phyloP scores from a whole-genome alignment of 2,329 filamentous ascomycete species.

The Plenodomus lindquistii region DNA sequence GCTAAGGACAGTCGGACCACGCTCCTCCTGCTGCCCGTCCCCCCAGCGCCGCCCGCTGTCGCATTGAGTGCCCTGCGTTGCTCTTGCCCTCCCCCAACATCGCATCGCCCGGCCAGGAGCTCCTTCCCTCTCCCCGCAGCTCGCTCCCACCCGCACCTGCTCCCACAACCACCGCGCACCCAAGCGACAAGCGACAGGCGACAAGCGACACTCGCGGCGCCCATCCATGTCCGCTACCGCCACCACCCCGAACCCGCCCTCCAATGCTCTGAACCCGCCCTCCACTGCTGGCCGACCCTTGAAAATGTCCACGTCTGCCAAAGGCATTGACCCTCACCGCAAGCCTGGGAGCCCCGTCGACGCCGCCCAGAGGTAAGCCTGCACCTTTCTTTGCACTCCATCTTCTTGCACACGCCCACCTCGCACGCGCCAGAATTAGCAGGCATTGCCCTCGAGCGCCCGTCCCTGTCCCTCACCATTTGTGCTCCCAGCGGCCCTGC shows the following conservation, averaged over 20 bases:
- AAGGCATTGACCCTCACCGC: conserved; percentile 57
- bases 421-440: background rate
- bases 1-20: too few species aligned
- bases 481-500: conserved; percentile 16
- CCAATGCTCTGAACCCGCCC: conserved; percentile 41
- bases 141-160: conserved; percentile 25
- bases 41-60: conserved; percentile 8
- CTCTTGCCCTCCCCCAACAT: conserved; percentile 10
- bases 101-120: conserved; percentile 11
- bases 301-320: conserved; percentile 55
- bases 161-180: conserved; percentile 10
- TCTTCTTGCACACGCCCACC: background rate
- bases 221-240: conserved; percentile 41
- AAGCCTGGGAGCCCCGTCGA: conserved; percentile 61
- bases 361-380: conserved; percentile 57
- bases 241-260: conserved; percentile 33
- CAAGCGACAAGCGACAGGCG: conserved; percentile 14
- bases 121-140: conserved; percentile 17
- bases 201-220: conserved; percentile 15
- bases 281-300: conserved; percentile 48
- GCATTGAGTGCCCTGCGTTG: conserved; percentile 34
- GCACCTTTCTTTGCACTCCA: conserved; percentile 1
- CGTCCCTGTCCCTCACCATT: conserved; percentile 8
- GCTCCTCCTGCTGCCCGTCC: conserved; percentile 22
- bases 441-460: conserved; percentile 24